Evolutionary conservation across 140 eudicot genomes (phyloP).

Genomic region (Artemisia princeps): DNA sequence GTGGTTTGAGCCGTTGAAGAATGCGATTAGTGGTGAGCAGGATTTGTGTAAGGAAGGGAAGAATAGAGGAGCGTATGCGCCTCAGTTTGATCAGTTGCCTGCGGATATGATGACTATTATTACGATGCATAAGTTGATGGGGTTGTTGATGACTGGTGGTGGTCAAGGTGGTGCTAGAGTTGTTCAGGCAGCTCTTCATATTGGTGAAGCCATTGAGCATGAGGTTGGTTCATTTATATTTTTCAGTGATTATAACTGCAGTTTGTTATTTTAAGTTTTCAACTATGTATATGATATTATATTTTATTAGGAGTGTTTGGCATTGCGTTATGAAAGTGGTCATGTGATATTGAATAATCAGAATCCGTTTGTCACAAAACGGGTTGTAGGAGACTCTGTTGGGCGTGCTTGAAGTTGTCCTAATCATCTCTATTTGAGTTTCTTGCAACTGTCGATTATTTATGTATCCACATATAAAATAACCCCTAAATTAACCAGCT

Average conservation of each 20-base stretch:
- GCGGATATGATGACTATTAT: constrained; percentile 94
- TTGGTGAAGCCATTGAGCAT: constrained; percentile 91
- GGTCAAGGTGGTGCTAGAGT: constrained; percentile 66
- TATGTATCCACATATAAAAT: neutral
- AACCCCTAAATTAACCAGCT: neutral
- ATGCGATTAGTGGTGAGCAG: constrained; percentile 78
- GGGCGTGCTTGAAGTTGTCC: neutral
- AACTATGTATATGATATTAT: no score
- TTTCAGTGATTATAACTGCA: neutral
- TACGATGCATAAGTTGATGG: constrained; percentile 92
- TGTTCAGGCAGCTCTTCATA: constrained; percentile 69
- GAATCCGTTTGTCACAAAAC: constrained; percentile 8
- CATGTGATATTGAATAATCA: neutral
- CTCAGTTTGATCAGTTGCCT: constrained; percentile 67
- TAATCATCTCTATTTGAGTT: neutral
- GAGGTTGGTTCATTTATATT: constrained; percentile 47
- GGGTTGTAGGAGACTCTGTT: neutral
- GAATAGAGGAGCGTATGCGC: constrained; percentile 49
- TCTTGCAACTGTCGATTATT: neutral
- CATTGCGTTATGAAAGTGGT: neutral
- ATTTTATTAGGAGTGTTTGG: neutral
- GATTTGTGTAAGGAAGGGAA: constrained; percentile 58
- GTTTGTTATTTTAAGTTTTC: neutral
- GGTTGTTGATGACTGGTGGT: constrained; percentile 79
- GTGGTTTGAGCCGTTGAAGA: constrained; percentile 90